A percentile compares a stretch with the other conserved stretches of the same genome.
Conservation (phyloP, 1,284 basidiomycete genomes). For the Tranzscheliella williamsii region DNA sequence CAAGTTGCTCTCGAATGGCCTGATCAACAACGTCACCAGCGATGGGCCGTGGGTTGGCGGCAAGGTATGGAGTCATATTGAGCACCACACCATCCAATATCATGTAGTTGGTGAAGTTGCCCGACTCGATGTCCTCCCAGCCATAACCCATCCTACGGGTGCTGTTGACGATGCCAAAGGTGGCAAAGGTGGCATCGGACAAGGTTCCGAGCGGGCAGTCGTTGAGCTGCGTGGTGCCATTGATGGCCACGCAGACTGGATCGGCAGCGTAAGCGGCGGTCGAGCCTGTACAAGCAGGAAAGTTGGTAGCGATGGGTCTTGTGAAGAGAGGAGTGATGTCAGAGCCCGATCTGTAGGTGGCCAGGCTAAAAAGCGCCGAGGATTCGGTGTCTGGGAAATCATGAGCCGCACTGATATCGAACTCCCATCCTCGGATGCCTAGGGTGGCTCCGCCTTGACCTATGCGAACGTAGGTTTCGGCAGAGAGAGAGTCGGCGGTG, state of each 20-base stretch:
- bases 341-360: conserved; percentile 68
- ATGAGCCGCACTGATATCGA: conserved; percentile 70
- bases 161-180: conserved; percentile 31
- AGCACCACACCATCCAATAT: conserved; percentile 92
- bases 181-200: conserved; percentile 17
- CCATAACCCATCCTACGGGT: conserved; percentile 48
- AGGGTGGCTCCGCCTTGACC: conserved; percentile 62
- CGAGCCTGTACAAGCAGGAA: conserved; percentile 68
- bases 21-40: conserved; percentile 77
- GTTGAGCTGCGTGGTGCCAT: conserved; percentile 56
- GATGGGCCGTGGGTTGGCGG: conserved; percentile 72
- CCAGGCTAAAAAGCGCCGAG: conserved; percentile 68
- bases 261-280: conserved; percentile 70
- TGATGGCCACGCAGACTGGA: conserved; percentile 68
- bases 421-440: conserved; percentile 76
- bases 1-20: conserved; percentile 77
- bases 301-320: conserved; percentile 11
- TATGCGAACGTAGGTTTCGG: conserved; percentile 34
- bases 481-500: conserved; percentile 54
- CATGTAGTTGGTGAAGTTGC: conserved; percentile 42
- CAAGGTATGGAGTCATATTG: conserved; percentile 86
- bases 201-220: conserved; percentile 66
- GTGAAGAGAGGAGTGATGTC: conserved; percentile 85
- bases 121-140: conserved; percentile 52
- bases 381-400: conserved; percentile 65